These are phyloP conservation scores for Hordeum marinum DNA, from an alignment of 176 grass and related monocot genomes.

Conservation along the genomic window DNA sequence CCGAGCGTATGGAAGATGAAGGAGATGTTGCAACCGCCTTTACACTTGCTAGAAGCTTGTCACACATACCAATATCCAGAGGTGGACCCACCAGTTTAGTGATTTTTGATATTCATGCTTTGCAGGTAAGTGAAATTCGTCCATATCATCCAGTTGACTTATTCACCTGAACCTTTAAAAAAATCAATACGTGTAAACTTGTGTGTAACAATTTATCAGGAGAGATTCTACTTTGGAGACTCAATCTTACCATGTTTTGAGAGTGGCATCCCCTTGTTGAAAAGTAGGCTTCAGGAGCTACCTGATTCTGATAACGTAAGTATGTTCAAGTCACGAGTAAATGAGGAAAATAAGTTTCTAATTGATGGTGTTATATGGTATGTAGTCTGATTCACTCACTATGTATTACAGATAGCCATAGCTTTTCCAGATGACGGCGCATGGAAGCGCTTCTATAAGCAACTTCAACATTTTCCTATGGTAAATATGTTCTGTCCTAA, in stretches of 20 bases:
- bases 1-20: constrained; percentile 92
- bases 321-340: not conserved
- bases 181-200: constrained; percentile 7
- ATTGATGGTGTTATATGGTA: not conserved
- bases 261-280: constrained; percentile 84
- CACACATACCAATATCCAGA: constrained; percentile 87
- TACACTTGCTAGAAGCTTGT: constrained; percentile 84
- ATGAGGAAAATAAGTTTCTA: not conserved
- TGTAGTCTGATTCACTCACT: constrained; percentile 3
- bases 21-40: constrained; percentile 92
- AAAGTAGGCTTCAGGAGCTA: constrained; percentile 64
- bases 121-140: constrained; percentile 55
- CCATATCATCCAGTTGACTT: not conserved
- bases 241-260: constrained; percentile 94
- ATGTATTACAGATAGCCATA: constrained; percentile 73
- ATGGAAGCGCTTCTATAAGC: constrained; percentile 97
- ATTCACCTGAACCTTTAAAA: not conserved
- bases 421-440: constrained; percentile 96
- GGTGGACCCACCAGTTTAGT: constrained; percentile 91
- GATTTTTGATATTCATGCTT: constrained; percentile 92
- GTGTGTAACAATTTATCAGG: constrained; percentile 39
- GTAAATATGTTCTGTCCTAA: constrained; percentile 36
- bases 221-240: constrained; percentile 97
- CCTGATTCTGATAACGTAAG: constrained; percentile 91
- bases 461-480: constrained; percentile 96